phyloP scores from a whole-genome alignment of 2,329 filamentous ascomycete species.

The Neonectria coccinea region DNA sequence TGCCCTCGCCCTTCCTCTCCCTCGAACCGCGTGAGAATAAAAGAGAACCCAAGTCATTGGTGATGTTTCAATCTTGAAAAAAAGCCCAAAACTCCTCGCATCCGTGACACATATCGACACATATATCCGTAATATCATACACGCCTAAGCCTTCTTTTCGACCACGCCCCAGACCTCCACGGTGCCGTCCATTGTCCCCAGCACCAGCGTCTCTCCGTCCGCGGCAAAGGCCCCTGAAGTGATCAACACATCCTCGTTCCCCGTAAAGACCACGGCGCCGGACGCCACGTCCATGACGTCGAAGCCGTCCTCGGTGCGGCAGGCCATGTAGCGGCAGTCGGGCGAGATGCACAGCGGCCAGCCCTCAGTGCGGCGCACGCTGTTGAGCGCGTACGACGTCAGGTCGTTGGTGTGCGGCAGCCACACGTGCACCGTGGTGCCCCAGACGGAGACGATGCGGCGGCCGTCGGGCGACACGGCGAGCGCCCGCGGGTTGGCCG shows the following conservation, averaged over 20 bases:
- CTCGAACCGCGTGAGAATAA: neutral
- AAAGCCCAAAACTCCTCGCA: neutral
- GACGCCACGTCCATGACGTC: conserved; percentile 55
- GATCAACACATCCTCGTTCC: conserved; percentile 42
- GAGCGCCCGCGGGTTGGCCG: conserved; percentile 49
- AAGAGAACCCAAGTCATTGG: neutral
- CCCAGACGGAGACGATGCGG: conserved; percentile 55
- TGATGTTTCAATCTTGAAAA: neutral
- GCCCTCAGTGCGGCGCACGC: conserved; percentile 51
- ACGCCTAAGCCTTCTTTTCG: conserved; percentile 26
- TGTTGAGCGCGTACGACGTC: conserved; percentile 52
- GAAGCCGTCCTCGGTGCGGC: conserved; percentile 56
- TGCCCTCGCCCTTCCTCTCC: neutral
- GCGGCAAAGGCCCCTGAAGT: conserved; percentile 53
- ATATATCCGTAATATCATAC: neutral
- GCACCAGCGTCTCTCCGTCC: conserved; percentile 46
- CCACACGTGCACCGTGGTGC: conserved; percentile 54
- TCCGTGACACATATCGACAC: neutral
- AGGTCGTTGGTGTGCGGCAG: conserved; percentile 48
- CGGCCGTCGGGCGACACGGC: conserved; percentile 50
- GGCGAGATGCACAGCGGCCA: conserved; percentile 56
- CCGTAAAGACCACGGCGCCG: conserved; percentile 48
- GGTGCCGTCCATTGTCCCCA: conserved; percentile 52
- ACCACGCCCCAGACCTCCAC: conserved; percentile 51
- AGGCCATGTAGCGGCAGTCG: conserved; percentile 53